Evolutionary conservation across 495 filamentous ascomycete species (phyloP).

Genomic region (Penicillium samsonianum): DNA sequence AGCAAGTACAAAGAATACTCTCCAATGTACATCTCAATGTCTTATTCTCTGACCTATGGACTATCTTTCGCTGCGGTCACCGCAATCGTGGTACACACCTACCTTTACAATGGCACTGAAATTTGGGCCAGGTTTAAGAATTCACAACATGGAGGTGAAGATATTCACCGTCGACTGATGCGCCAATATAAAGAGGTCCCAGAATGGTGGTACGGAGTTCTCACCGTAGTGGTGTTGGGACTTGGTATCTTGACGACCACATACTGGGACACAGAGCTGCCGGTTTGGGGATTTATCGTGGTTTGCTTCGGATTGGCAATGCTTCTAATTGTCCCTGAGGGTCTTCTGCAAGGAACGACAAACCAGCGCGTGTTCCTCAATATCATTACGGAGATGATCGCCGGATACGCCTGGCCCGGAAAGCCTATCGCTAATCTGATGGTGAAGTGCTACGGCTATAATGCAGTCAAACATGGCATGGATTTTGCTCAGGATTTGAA

Average conservation of each 20-base stretch:
- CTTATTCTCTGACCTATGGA: conserved; percentile 62
- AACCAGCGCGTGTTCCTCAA: conserved; percentile 64
- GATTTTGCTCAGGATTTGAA: conserved; percentile 51
- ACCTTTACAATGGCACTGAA: conserved; percentile 57
- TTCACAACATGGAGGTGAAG: conserved; percentile 53
- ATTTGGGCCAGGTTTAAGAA: conserved; percentile 59
- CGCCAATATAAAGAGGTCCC: conserved; percentile 33
- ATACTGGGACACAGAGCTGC: conserved; percentile 66
- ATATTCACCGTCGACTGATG: conserved; percentile 40
- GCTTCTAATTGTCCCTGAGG: conserved; percentile 76
- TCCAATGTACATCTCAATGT: conserved; percentile 63
- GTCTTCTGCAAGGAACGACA: conserved; percentile 82
- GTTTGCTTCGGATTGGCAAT: conserved; percentile 61
- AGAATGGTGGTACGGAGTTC: conserved; percentile 56
- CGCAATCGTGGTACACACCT: conserved; percentile 59
- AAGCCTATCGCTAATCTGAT: conserved; percentile 85
- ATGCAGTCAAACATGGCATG: conserved; percentile 52
- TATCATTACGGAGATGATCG: conserved; percentile 74
- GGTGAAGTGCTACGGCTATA: conserved; percentile 74
- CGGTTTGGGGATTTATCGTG: conserved; percentile 77
- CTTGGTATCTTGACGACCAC: conserved; percentile 46
- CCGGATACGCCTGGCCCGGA: conserved; percentile 74
- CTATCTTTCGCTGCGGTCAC: conserved; percentile 64
- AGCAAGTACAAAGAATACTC: conserved; percentile 61
- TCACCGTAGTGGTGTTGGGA: conserved; percentile 72